Evolutionary conservation across 768 basidiomycete genomes (phyloP).

Genomic region (Suillus brevipes): DNA sequence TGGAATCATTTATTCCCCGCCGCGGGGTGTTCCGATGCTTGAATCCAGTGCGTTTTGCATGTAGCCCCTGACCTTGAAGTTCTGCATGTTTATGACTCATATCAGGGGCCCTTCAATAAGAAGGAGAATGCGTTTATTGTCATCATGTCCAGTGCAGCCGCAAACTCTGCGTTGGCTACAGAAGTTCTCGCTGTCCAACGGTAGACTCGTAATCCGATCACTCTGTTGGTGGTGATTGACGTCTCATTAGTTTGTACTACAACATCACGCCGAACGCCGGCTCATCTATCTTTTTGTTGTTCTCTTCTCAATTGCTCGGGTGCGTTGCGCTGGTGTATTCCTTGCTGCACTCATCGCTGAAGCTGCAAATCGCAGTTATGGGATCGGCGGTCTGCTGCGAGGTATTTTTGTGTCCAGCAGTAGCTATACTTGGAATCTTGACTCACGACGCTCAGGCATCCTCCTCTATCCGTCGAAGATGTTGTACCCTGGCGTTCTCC

Average conservation of each 20-base stretch:
- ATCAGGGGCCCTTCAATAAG: slow-evolving; percentile 56
- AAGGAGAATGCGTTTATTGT: slow-evolving; percentile 61
- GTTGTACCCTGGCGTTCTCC: slow-evolving; percentile 39
- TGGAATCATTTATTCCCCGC: slow-evolving; percentile 47
- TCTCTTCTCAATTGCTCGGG: slow-evolving; percentile 40
- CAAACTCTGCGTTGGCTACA: slow-evolving; percentile 53
- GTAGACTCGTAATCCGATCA: background rate
- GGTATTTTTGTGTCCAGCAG: slow-evolving; percentile 28
- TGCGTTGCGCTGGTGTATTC: too few species aligned
- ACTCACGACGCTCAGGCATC: slow-evolving; percentile 14
- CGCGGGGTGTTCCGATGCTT: slow-evolving; percentile 47
- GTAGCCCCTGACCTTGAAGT: background rate
- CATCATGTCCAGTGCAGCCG: slow-evolving; percentile 57
- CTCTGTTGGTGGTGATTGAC: background rate
- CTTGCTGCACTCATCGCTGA: background rate
- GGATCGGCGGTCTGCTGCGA: slow-evolving; percentile 55
- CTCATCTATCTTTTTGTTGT: slow-evolving; percentile 45
- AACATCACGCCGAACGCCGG: slow-evolving; percentile 49
- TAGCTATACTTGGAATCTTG: background rate
- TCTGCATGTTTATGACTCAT: background rate
- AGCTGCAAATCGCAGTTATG: slow-evolving; percentile 31
- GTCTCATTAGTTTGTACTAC: slow-evolving; percentile 38
- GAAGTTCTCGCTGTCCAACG: slow-evolving; percentile 56
- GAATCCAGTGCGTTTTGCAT: slow-evolving; percentile 40
- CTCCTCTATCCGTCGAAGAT: slow-evolving; percentile 47